These are phyloP conservation scores for Mycena pura DNA, from an alignment of 768 basidiomycete species.

Conservation along the genomic window DNA sequence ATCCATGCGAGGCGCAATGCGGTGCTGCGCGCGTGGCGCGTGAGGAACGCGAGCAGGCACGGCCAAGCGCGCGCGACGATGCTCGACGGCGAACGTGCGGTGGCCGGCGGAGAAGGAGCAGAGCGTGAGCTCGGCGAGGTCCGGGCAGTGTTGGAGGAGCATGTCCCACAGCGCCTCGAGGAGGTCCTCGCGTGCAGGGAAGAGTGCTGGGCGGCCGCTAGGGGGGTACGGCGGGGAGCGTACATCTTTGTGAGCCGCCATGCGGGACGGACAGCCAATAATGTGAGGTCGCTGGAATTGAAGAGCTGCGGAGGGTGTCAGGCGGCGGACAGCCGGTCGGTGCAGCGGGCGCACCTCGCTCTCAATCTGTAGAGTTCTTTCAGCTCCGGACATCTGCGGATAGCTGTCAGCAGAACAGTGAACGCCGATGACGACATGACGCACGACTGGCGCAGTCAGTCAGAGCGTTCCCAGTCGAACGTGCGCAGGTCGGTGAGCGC, in stretches of 20 bases:
- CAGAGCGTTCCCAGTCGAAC: too few species aligned
- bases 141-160: slow-evolving; percentile 51
- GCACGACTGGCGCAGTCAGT: too few species aligned
- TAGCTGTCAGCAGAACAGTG: too few species aligned
- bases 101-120: slow-evolving; percentile 57
- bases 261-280: slow-evolving; percentile 56
- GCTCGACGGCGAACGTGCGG: slow-evolving; percentile 50
- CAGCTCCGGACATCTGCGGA: too few species aligned
- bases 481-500: too few species aligned
- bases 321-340: neutral
- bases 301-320: slow-evolving; percentile 40
- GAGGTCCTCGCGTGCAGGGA: slow-evolving; percentile 46
- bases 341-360: too few species aligned
- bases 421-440: too few species aligned
- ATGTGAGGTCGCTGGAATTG: slow-evolving; percentile 48
- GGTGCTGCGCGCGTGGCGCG: too few species aligned
- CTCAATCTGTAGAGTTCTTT: too few species aligned
- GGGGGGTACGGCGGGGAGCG: neutral
- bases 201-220: slow-evolving; percentile 40
- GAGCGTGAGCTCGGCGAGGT: slow-evolving; percentile 56
- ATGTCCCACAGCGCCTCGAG: slow-evolving; percentile 55
- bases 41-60: too few species aligned
- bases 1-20: too few species aligned
- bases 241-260: slow-evolving; percentile 48
- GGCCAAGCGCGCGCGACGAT: too few species aligned